phyloP scores from a whole-genome alignment of 345 rosid genomes.

The Bruguiera gymnorhiza region DNA sequence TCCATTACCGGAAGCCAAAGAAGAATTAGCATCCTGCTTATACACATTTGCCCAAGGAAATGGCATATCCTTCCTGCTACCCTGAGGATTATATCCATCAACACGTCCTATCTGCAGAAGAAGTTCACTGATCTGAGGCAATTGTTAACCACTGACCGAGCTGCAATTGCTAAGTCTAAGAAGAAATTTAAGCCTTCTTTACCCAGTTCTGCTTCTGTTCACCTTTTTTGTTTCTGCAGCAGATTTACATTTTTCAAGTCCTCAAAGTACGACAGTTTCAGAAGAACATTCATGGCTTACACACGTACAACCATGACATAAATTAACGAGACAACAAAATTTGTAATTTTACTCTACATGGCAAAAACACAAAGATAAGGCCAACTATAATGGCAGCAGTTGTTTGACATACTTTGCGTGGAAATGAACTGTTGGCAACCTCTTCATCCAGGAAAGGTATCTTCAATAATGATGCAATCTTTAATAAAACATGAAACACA shows the following conservation, averaged over 20 bases:
- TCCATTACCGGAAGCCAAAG: conserved; percentile 37
- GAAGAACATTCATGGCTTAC: too few species aligned
- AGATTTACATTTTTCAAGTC: too few species aligned
- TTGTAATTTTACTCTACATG: too few species aligned
- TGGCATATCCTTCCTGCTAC: conserved; percentile 47
- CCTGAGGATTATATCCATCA: conserved; percentile 62
- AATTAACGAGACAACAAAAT: too few species aligned
- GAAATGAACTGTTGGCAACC: conserved; percentile 59
- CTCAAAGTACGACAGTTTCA: too few species aligned
- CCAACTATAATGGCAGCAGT: background rate
- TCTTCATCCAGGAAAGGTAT: conserved; percentile 81
- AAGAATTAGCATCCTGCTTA: conserved; percentile 37
- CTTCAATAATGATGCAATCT: conserved; percentile 84
- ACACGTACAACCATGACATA: too few species aligned
- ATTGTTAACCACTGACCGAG: background rate
- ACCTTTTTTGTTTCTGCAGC: too few species aligned
- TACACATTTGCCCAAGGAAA: conserved; percentile 72
- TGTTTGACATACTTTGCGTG: conserved; percentile 55
- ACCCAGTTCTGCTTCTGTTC: too few species aligned
- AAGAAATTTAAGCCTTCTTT: too few species aligned
- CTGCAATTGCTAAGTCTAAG: background rate
- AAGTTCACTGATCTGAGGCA: background rate
- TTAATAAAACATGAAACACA: background rate
- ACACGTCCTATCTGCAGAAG: conserved; percentile 58
- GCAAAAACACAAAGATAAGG: background rate